Evolutionary conservation across 768 basidiomycete species (phyloP).

Genomic region (Trametes cingulata): DNA sequence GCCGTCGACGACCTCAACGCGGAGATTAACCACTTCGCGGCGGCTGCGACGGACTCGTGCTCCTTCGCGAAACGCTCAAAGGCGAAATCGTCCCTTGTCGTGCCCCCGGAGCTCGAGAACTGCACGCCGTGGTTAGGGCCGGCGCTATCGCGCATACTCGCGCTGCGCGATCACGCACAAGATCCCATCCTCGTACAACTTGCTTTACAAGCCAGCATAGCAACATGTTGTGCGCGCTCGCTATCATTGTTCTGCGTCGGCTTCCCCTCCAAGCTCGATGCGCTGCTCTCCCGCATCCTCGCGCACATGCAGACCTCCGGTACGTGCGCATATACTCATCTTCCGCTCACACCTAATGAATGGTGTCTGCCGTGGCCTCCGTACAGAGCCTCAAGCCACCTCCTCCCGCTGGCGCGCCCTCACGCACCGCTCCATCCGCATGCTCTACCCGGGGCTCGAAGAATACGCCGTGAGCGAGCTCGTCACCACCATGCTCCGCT

Average conservation of each 20-base stretch:
- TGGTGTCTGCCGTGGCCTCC: not conserved
- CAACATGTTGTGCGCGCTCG: conserved; percentile 65
- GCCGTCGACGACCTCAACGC: conserved; percentile 79
- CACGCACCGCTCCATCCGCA: conserved; percentile 68
- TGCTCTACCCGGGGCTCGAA: conserved; percentile 62
- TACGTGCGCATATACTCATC: conserved; percentile 13
- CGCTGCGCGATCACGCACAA: conserved; percentile 66
- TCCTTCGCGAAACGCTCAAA: conserved; percentile 34
- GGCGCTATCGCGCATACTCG: conserved; percentile 59
- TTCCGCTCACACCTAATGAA: conserved; percentile 1
- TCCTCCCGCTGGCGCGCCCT: conserved; percentile 78
- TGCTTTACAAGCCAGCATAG: conserved; percentile 70
- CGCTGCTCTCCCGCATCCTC: conserved; percentile 43
- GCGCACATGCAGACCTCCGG: conserved; percentile 28
- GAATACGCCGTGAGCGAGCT: conserved; percentile 73
- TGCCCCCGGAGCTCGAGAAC: conserved; percentile 45
- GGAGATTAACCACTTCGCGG: conserved; percentile 79
- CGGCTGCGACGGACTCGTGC: conserved; percentile 67
- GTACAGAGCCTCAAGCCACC: conserved; percentile 72
- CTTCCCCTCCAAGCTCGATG: conserved; percentile 68
- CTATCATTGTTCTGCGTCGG: conserved; percentile 75
- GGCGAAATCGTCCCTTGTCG: conserved; percentile 2
- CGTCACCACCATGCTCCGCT: conserved; percentile 71
- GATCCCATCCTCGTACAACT: conserved; percentile 78
- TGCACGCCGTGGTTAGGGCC: conserved; percentile 58